phyloP scores from a whole-genome alignment of 495 filamentous ascomycete genomes.

The Clavariopsis aquatica region DNA sequence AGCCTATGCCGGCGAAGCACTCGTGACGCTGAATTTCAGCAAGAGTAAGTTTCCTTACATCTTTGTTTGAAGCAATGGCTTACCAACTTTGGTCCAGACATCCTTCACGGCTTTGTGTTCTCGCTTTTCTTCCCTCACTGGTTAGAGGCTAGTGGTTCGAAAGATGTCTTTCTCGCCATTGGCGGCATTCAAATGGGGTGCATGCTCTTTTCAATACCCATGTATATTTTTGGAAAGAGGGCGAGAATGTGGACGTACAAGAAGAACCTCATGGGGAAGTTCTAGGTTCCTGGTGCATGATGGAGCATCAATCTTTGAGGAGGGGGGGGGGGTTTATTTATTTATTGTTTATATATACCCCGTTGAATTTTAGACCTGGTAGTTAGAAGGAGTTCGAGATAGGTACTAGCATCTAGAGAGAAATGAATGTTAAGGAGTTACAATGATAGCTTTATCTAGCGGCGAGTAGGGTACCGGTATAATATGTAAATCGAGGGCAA shows the following conservation, averaged over 20 bases:
- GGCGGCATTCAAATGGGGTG: constrained; percentile 44
- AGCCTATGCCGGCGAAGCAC: constrained; percentile 88
- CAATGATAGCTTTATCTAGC: no score
- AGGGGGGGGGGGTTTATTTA: no score
- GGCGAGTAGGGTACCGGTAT: no score
- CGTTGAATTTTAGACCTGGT: no score
- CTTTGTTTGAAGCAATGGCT: constrained; percentile 9
- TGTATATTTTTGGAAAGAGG: constrained; percentile 96
- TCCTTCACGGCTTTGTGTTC: constrained; percentile 87
- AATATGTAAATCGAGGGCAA: no score
- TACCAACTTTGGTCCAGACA: constrained; percentile 54
- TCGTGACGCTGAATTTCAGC: constrained; percentile 92
- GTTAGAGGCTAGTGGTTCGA: constrained; percentile 35
- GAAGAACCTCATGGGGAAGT: constrained; percentile 85
- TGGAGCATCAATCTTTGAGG: no score
- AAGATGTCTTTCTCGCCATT: constrained; percentile 39
- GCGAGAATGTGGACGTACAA: constrained; percentile 95
- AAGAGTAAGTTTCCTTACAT: constrained; percentile 65
- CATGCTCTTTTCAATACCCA: constrained; percentile 65
- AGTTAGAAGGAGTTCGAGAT: no score
- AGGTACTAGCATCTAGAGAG: no score
- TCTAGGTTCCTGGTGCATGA: no score
- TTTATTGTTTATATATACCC: no score
- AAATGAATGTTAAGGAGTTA: no score
- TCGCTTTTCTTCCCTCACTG: constrained; percentile 79